A percentile compares a stretch with the other conserved stretches of the same genome.
Conservation (phyloP, 345 rosid genomes). For the Abelmoschus esculentus region DNA sequence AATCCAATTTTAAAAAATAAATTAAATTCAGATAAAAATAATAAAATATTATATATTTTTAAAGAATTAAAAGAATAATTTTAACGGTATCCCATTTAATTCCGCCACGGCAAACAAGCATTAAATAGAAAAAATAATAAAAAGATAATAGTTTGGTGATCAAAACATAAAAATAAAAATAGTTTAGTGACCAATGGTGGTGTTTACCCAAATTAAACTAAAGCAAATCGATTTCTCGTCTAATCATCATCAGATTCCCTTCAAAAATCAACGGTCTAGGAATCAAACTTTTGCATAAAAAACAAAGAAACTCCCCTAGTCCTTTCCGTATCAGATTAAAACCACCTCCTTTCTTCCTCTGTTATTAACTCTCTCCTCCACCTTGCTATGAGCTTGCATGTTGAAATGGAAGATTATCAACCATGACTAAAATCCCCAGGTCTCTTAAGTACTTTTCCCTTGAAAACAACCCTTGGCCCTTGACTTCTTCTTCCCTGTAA, state of each 20-base stretch:
- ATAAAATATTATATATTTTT: no score
- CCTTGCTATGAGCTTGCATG: not conserved
- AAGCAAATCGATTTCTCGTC: not conserved
- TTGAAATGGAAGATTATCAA: not conserved
- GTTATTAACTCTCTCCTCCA: not conserved
- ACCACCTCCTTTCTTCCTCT: not conserved
- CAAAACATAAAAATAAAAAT: no score
- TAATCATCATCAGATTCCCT: not conserved
- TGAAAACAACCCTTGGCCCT: conserved; percentile 32
- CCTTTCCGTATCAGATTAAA: not conserved
- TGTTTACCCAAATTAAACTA: not conserved
- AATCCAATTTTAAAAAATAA: no score
- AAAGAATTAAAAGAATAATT: no score
- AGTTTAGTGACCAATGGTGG: no score
- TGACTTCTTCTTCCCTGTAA: conserved; percentile 18
- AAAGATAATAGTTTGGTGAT: no score
- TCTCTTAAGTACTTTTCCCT: no score
- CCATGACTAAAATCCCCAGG: not conserved
- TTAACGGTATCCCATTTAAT: no score
- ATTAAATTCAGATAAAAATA: no score
- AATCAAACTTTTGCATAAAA: not conserved
- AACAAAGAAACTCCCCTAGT: not conserved
- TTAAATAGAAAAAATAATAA: no score
- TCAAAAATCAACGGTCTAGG: not conserved
- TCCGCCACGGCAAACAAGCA: no score